Evolutionary conservation across 345 rosid genomes (phyloP).

Genomic region (Firmiana major): DNA sequence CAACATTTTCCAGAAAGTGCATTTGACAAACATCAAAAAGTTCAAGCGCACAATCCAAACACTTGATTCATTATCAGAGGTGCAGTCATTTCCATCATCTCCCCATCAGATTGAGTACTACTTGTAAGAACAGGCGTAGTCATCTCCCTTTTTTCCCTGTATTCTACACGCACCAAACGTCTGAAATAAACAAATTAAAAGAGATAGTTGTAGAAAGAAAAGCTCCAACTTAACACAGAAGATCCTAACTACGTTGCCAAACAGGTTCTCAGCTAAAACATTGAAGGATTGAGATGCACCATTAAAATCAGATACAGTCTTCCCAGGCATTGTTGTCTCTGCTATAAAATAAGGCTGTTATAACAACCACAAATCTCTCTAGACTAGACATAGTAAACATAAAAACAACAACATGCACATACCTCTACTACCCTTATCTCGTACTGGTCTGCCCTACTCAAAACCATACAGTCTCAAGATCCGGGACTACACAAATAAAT

Average conservation of each 20-base stretch:
- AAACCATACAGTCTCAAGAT: constrained; percentile 76
- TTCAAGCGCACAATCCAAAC: neutral
- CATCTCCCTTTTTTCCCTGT: constrained; percentile 79
- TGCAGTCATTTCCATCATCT: constrained; percentile 89
- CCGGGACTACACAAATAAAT: constrained; percentile 50
- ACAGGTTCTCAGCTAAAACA: constrained; percentile 84
- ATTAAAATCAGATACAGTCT: constrained; percentile 62
- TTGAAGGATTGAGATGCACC: constrained; percentile 79
- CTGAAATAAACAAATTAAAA: constrained; percentile 10
- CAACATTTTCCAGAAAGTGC: neutral
- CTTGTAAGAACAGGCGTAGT: constrained; percentile 83
- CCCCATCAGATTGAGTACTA: constrained; percentile 59
- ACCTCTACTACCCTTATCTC: constrained; percentile 95
- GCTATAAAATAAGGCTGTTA: constrained; percentile 73
- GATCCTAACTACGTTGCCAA: constrained; percentile 79
- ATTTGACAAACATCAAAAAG: neutral
- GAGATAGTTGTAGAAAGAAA: neutral
- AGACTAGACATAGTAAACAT: neutral
- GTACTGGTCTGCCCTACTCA: constrained; percentile 49
- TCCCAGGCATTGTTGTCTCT: constrained; percentile 81
- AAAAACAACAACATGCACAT: neutral
- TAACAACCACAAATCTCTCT: constrained; percentile 11
- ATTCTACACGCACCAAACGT: constrained; percentile 45
- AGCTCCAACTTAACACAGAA: neutral
- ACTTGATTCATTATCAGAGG: constrained; percentile 62